Evolutionary conservation across 352 stramenopile species (phyloP).

Genomic region (Globisporangium perplexum): DNA sequence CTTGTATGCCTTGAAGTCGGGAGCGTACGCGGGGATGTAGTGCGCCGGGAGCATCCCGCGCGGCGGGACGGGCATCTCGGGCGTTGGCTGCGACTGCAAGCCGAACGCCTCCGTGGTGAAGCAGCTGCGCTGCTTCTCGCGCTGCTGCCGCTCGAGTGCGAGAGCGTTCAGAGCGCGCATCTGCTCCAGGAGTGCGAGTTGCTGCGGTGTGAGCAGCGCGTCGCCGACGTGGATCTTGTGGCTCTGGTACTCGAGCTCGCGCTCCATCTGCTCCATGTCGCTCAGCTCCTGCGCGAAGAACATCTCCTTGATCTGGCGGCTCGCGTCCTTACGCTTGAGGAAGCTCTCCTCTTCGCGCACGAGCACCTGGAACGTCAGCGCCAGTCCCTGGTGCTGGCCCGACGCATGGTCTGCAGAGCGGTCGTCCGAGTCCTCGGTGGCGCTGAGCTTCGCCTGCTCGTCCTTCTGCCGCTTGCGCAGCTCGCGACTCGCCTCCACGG

Average conservation of each 20-base stretch:
- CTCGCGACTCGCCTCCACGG: slow-evolving; percentile 72
- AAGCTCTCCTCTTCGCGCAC: slow-evolving; percentile 41
- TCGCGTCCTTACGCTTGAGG: slow-evolving; percentile 31
- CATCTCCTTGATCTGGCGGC: slow-evolving; percentile 70
- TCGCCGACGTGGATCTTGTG: slow-evolving; percentile 61
- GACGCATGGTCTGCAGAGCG: background rate
- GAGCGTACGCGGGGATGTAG: slow-evolving; percentile 23
- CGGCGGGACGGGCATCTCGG: slow-evolving; percentile 19
- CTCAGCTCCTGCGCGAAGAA: slow-evolving; percentile 79
- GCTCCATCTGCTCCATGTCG: slow-evolving; percentile 68
- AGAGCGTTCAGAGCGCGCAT: slow-evolving; percentile 37
- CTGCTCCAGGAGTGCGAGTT: slow-evolving; percentile 38
- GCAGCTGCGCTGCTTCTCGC: slow-evolving; percentile 36
- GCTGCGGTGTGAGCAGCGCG: slow-evolving; percentile 40
- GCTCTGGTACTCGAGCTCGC: slow-evolving; percentile 83
- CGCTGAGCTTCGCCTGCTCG: slow-evolving; percentile 44
- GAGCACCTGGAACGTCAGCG: slow-evolving; percentile 48
- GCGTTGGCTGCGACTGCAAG: slow-evolving; percentile 19
- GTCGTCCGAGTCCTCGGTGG: slow-evolving; percentile 5
- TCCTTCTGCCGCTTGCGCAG: slow-evolving; percentile 60
- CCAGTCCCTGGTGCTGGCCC: slow-evolving; percentile 4
- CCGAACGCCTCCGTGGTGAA: slow-evolving; percentile 32
- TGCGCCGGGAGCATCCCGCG: slow-evolving; percentile 37
- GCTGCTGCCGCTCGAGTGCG: slow-evolving; percentile 22
- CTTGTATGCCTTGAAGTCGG: slow-evolving; percentile 84